Evolutionary conservation across 2,329 filamentous ascomycete species (phyloP).

Genomic region (Ascochyta koolunga): DNA sequence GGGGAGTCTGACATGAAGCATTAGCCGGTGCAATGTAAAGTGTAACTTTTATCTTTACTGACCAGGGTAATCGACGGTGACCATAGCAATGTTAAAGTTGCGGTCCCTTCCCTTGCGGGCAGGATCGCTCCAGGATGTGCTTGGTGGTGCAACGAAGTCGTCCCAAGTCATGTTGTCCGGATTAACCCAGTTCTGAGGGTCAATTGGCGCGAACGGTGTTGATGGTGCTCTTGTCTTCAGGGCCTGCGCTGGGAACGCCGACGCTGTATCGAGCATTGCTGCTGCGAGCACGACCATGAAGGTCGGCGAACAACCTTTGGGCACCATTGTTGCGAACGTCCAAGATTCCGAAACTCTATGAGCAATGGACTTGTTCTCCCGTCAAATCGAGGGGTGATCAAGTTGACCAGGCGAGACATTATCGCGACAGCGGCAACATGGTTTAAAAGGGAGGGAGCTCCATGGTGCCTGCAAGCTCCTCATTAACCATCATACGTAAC

Average conservation of each 20-base stretch:
- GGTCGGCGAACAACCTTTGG: slow-evolving; percentile 9
- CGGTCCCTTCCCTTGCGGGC: slow-evolving; percentile 52
- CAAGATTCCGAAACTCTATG: neutral
- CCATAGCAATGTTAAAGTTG: slow-evolving; percentile 64
- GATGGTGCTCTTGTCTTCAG: slow-evolving; percentile 18
- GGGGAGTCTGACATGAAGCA: slow-evolving; percentile 44
- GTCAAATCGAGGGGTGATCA: neutral
- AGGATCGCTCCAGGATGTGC: slow-evolving; percentile 57
- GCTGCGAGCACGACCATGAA: slow-evolving; percentile 23
- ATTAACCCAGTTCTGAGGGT: slow-evolving; percentile 60
- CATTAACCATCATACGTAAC: slow-evolving; percentile 24
- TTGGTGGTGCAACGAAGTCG: slow-evolving; percentile 56
- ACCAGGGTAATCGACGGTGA: slow-evolving; percentile 57
- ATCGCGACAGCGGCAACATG: neutral
- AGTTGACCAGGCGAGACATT: neutral
- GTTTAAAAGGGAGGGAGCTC: neutral
- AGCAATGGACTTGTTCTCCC: slow-evolving; percentile 1
- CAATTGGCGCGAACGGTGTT: slow-evolving; percentile 58
- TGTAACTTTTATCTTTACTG: neutral
- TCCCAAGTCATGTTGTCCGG: slow-evolving; percentile 58
- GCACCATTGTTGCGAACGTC: neutral
- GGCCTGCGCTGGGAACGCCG: slow-evolving; percentile 26
- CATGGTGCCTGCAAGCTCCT: slow-evolving; percentile 2
- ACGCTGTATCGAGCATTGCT: slow-evolving; percentile 23
- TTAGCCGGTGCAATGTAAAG: neutral